These are phyloP conservation scores for Rhododendron mucronatum DNA, from an alignment of 148 eudicot species.

Conservation along the genomic window DNA sequence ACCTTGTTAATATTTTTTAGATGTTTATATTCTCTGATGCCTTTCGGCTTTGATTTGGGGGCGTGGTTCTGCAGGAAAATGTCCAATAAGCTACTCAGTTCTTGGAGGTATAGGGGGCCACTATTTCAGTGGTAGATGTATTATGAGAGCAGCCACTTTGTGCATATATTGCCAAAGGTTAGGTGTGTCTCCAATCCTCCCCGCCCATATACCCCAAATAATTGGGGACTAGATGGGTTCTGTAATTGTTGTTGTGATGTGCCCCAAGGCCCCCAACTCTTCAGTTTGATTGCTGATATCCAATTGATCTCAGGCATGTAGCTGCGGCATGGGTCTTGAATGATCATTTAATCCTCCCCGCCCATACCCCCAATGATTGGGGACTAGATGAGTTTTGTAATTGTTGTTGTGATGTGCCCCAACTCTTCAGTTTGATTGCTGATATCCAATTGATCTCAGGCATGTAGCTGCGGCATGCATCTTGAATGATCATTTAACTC, in stretches of 20 bases:
- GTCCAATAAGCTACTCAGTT: not conserved
- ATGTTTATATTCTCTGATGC: not conserved
- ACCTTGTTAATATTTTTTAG: not conserved
- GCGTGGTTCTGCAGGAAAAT: too few relatives aligned
- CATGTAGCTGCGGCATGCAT: not conserved
- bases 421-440: not conserved
- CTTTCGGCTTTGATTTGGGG: too few relatives aligned
- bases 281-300: not conserved
- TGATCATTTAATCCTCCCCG: not conserved
- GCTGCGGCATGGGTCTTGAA: not conserved
- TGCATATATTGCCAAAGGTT: not conserved
- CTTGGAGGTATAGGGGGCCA: not conserved
- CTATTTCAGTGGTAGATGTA: not conserved
- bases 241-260: too few relatives aligned
- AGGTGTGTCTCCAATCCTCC: not conserved
- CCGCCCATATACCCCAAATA: too few relatives aligned
- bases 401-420: too few relatives aligned
- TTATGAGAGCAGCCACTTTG: not conserved
- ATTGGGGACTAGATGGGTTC: too few relatives aligned
- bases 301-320: not conserved
- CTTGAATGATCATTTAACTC: not conserved
- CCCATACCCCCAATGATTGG: too few relatives aligned
- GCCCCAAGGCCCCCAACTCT: not conserved
- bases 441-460: not conserved
- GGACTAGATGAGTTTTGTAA: too few relatives aligned